These are phyloP conservation scores for Gentiana straminea DNA, from an alignment of 257 asterid species.

Conservation along the genomic window DNA sequence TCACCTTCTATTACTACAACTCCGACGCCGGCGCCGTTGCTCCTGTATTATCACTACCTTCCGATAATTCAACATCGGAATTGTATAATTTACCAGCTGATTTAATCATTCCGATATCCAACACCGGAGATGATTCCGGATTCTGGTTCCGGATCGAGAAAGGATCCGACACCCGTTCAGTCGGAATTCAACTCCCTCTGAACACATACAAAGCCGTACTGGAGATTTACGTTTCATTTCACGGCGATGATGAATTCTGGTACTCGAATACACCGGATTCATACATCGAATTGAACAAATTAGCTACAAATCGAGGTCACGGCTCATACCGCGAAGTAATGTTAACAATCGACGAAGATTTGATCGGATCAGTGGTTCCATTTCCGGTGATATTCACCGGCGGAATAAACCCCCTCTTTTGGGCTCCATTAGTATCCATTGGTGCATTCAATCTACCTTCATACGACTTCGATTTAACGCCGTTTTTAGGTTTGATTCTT, in stretches of 20 bases:
- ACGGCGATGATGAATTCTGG: constrained; percentile 85
- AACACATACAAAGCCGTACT: constrained; percentile 66
- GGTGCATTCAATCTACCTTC: constrained; percentile 86
- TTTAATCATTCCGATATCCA: constrained; percentile 59
- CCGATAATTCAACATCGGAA: background rate
- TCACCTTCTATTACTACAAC: constrained; percentile 52
- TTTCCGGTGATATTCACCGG: constrained; percentile 60
- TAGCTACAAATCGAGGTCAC: constrained; percentile 39
- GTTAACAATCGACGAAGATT: constrained; percentile 45
- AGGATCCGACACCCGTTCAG: constrained; percentile 30
- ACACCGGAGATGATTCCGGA: constrained; percentile 33
- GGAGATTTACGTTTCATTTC: constrained; percentile 67
- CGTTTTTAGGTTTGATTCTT: constrained; percentile 53
- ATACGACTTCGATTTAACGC: constrained; percentile 64
- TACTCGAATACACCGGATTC: constrained; percentile 76
- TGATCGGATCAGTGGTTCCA: constrained; percentile 65
- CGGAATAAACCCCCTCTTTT: constrained; percentile 61
- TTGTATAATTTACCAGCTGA: constrained; percentile 50
- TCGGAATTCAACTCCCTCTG: constrained; percentile 37
- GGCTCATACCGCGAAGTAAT: constrained; percentile 67
- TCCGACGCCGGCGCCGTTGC: background rate
- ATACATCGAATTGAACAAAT: constrained; percentile 35
- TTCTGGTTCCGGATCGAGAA: constrained; percentile 63
- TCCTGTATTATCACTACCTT: constrained; percentile 2
- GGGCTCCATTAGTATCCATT: constrained; percentile 77